These are phyloP conservation scores for Penicillium longicatenatum DNA, from an alignment of 495 filamentous ascomycete genomes.

Conservation along the genomic window DNA sequence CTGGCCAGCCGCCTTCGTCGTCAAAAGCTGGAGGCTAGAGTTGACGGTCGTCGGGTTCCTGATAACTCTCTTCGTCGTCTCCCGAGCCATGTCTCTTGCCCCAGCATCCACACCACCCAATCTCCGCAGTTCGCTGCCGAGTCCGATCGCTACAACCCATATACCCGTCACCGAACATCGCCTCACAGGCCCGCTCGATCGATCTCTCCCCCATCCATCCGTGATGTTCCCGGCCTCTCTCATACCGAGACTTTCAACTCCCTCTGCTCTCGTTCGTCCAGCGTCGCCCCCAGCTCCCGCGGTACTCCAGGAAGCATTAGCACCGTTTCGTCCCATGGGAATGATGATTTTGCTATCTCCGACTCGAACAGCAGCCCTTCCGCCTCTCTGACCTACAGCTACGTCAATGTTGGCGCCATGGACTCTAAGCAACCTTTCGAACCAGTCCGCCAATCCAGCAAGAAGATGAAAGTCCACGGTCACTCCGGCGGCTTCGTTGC, in stretches of 20 bases:
- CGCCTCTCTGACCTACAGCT: slow-evolving; percentile 34
- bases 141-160: slow-evolving; percentile 40
- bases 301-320: slow-evolving; percentile 46
- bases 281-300: slow-evolving; percentile 43
- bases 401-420: slow-evolving; percentile 31
- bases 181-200: slow-evolving; percentile 38
- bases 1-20: slow-evolving; percentile 44
- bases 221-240: slow-evolving; percentile 50
- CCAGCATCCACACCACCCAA: slow-evolving; percentile 35
- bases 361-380: slow-evolving; percentile 39
- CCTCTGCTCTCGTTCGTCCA: slow-evolving; percentile 52
- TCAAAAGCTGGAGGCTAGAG: slow-evolving; percentile 40
- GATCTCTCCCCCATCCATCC: slow-evolving; percentile 53
- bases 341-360: slow-evolving; percentile 39
- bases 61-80: slow-evolving; percentile 27
- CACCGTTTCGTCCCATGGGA: slow-evolving; percentile 41
- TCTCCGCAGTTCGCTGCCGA: slow-evolving; percentile 36
- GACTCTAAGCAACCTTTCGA: slow-evolving; percentile 31
- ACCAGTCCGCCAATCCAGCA: slow-evolving; percentile 37
- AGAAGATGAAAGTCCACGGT: slow-evolving; percentile 43
- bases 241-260: slow-evolving; percentile 48
- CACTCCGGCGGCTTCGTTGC: slow-evolving; percentile 41
- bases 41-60: slow-evolving; percentile 22
- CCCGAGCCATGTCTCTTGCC: slow-evolving; percentile 38
- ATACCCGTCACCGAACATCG: slow-evolving; percentile 41